Percentiles rank a stretch among this genome's conserved stretches.
These are phyloP conservation scores for Porodaedalea pini DNA, from an alignment of 1,284 basidiomycete genomes.

Conservation along the genomic window DNA sequence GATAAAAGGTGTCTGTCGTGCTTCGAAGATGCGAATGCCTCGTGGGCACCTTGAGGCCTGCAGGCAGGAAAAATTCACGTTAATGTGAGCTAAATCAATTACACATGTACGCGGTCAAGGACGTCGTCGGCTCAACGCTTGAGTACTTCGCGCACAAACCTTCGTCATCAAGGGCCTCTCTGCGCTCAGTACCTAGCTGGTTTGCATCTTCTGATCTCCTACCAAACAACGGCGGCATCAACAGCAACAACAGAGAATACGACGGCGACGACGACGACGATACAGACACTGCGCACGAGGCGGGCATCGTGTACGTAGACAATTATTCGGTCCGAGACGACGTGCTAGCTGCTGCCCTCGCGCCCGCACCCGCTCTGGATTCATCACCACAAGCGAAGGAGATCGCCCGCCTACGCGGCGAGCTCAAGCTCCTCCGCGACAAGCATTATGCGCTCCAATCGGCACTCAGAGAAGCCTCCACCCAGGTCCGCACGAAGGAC, in stretches of 20 bases:
- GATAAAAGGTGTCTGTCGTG: not conserved
- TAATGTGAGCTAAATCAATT: not conserved
- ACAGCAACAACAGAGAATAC: not conserved
- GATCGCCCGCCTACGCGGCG: conserved; percentile 17
- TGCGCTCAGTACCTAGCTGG: not conserved
- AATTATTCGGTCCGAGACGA: not conserved
- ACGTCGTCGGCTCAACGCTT: conserved; percentile 5
- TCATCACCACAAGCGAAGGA: conserved; percentile 14
- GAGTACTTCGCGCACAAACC: conserved; percentile 4
- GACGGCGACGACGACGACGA: conserved; percentile 4
- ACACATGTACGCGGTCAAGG: conserved; percentile 5
- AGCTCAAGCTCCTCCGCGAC: conserved; percentile 20
- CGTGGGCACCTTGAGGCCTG: not conserved
- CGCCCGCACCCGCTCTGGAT: conserved; percentile 15
- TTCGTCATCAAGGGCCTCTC: not conserved
- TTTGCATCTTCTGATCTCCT: not conserved
- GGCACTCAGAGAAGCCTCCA: conserved; percentile 12
- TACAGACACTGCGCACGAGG: not conserved
- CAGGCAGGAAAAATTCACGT: not conserved
- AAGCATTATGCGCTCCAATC: conserved; percentile 17
- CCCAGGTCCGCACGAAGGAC: conserved; percentile 13
- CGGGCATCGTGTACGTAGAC: conserved; percentile 3
- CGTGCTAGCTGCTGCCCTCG: too few relatives aligned
- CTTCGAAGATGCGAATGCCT: not conserved
- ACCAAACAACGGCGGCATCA: not conserved